Conservation (phyloP, 2,329 filamentous ascomycete species). For the Alternaria gansuensis region DNA sequence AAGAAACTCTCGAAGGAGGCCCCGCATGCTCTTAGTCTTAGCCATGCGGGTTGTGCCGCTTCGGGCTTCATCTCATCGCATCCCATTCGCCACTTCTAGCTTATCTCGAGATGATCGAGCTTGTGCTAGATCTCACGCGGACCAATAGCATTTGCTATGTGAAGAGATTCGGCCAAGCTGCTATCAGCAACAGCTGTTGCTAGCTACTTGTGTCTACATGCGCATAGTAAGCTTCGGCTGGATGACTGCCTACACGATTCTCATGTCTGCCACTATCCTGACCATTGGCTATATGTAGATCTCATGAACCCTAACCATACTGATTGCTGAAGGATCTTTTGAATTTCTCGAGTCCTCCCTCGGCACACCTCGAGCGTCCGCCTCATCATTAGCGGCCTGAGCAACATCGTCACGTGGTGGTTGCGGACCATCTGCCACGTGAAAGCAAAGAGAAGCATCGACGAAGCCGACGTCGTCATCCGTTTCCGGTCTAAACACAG, state of each 20-base stretch:
- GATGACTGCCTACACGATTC: not conserved
- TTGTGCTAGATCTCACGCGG: not conserved
- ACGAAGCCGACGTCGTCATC: conserved; percentile 26
- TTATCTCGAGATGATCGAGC: not conserved
- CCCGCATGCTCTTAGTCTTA: not conserved
- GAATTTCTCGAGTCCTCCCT: not conserved
- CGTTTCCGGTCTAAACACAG: conserved; percentile 22
- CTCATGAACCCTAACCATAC: conserved; percentile 1
- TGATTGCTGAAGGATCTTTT: not conserved
- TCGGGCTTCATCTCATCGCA: not conserved
- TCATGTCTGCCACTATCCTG: not conserved
- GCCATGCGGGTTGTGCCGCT: not conserved
- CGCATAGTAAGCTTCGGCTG: not conserved
- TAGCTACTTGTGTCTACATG: not conserved
- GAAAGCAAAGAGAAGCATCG: conserved; percentile 26
- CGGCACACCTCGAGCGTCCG: not conserved
- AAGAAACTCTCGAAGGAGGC: not conserved
- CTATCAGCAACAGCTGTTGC: not conserved
- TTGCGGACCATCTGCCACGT: conserved; percentile 20
- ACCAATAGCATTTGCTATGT: not conserved
- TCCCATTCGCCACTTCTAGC: not conserved
- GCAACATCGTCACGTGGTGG: conserved; percentile 1
- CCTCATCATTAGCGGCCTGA: not conserved
- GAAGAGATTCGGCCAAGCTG: not conserved
- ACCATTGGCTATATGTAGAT: conserved; percentile 1